Evolutionary conservation across 208 protist species (phyloP).

Genomic region (Strigomonas culicis): DNA sequence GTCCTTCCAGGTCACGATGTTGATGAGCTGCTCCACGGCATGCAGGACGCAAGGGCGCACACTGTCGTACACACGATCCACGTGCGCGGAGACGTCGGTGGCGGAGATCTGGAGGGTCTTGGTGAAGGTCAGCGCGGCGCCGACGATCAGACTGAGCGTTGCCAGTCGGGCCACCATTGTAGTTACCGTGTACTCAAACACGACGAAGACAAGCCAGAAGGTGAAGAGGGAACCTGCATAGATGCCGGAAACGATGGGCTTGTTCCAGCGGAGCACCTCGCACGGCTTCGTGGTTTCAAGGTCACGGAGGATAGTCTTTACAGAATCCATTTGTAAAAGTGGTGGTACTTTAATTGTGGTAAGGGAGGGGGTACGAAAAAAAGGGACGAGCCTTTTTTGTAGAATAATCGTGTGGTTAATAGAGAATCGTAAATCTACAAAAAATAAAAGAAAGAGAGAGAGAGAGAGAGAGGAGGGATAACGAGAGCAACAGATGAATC

Average conservation of each 20-base stretch:
- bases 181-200: constrained; percentile 68
- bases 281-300: constrained; percentile 27
- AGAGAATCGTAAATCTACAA: no score
- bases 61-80: constrained; percentile 52
- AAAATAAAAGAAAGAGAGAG: background rate
- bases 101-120: constrained; percentile 27
- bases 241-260: constrained; percentile 49
- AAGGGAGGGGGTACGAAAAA: background rate
- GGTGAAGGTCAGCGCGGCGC: constrained; percentile 25
- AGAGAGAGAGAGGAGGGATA: background rate
- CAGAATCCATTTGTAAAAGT: constrained; percentile 12
- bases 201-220: constrained; percentile 55
- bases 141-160: constrained; percentile 33
- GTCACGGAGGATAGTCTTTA: constrained; percentile 9
- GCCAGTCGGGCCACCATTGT: constrained; percentile 65
- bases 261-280: constrained; percentile 68
- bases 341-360: no score
- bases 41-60: constrained; percentile 35
- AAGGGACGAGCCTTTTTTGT: background rate
- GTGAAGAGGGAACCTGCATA: constrained; percentile 30
- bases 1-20: constrained; percentile 67
- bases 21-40: constrained; percentile 22
- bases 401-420: background rate
- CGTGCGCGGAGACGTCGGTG: constrained; percentile 33
- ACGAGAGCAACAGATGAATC: constrained; percentile 4